Percentiles rank a stretch among this genome's conserved stretches.
Evolutionary conservation across 2,329 filamentous ascomycete species (phyloP).

Genomic region (Chaetomiaceae sp.): DNA sequence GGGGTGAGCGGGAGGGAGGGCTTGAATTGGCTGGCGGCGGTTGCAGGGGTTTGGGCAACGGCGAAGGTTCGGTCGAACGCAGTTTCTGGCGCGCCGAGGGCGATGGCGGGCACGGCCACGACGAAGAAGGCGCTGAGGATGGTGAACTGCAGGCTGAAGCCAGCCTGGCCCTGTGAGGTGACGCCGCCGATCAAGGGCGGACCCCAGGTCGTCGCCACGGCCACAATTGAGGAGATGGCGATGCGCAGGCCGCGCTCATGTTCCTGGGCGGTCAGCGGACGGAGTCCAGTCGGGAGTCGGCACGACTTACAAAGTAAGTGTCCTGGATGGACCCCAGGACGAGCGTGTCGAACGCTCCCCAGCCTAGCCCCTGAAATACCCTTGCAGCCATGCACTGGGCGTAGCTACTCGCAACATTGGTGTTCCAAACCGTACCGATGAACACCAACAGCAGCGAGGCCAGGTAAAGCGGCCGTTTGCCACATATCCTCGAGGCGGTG

Average conservation of each 20-base stretch:
- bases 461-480: constrained; percentile 52
- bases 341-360: constrained; percentile 55
- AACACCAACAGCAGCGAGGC: constrained; percentile 43
- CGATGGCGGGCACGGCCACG: constrained; percentile 43
- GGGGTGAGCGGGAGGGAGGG: constrained; percentile 28
- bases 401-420: constrained; percentile 38
- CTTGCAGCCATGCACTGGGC: constrained; percentile 48
- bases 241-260: constrained; percentile 47
- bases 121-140: constrained; percentile 48
- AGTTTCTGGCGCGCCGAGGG: constrained; percentile 50
- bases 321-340: constrained; percentile 51
- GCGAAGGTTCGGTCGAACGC: constrained; percentile 42
- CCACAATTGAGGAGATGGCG: constrained; percentile 42
- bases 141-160: constrained; percentile 47
- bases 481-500: constrained; percentile 43
- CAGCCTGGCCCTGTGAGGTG: constrained; percentile 37
- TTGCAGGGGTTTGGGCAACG: constrained; percentile 26
- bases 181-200: constrained; percentile 50
- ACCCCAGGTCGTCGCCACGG: constrained; percentile 48
- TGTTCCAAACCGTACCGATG: constrained; percentile 49
- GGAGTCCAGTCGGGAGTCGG: not conserved
- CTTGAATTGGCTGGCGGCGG: constrained; percentile 25
- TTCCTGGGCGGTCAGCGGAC: constrained; percentile 39
- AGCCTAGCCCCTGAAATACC: constrained; percentile 53
- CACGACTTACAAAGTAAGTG: constrained; percentile 48